Evolutionary conservation across 2,329 filamentous ascomycete species (phyloP), one percentile per base, ranked within the genome.

Genomic region (Colletotrichum orchidophilum): DNA sequence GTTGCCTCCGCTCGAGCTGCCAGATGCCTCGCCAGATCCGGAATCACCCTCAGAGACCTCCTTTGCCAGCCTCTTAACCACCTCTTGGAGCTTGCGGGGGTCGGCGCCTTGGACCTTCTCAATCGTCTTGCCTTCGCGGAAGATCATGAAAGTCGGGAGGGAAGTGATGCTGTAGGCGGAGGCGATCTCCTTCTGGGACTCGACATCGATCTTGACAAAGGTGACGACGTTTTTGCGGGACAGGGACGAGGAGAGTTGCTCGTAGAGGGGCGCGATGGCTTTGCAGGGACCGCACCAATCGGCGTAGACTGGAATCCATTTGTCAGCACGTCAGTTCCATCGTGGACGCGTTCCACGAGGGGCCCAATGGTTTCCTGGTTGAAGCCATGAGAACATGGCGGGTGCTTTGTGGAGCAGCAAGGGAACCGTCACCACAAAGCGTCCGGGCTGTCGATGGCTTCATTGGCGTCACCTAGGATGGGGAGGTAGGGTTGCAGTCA

Each of bases 71-170:
- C 92, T 93, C 80, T 91, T 88, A 70, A 97, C 87, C 18, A 93
- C 88, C 50, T 89, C 85, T 77, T 91, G 90, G 18, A 98, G 89
- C 77, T 91, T 91, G 67, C 86, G 83, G 15, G 90, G 87, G 79
- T 97, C 90, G 59, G 93, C 93, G 54, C 95, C 95, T 78, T 89
- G 87, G 71, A 96, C 88, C 76, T 90, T 92, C 63, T 92, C 88
- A 57, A 90, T 87, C 67, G 91, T 84, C 73, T 90, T 86, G 75
- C 91, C 92, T 78, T 92, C 88, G 76, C 92, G 92, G 85, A 94
- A 97, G 77, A 98, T 88, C 78, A 98, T 88, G 81, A 98, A 97
- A n/a, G 95, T 97, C 9, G 96, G 96, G 79, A 96, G 91, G 82
- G 90, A 88, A 24, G 90, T 91, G 78, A 98, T 87, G 74, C 86